Base-by-base conservation (phyloP, 768 basidiomycete genomes). In the Russula vinacea region DNA sequence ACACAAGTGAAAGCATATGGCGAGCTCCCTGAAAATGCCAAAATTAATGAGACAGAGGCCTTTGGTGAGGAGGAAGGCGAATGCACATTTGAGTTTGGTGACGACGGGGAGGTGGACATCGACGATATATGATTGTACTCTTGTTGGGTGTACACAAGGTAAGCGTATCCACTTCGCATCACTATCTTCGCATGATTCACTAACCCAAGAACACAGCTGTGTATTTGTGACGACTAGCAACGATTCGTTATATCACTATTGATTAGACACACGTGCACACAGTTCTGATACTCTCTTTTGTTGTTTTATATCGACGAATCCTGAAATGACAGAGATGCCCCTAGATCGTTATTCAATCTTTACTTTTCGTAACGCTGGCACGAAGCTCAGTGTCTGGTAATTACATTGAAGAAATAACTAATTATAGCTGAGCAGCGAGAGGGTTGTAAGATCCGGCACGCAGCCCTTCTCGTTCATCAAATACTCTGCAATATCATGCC, bases 41-140 rank as follows among this genome's bases (percentile, higher is more conserved):
- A 94, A 80, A 93, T 96, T 80, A 94, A 95, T 78, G 96, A 98
- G 80, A 96, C 93, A 39, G 95, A 95, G 71, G 87, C 85, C 47
- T 93, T 92, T 74, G 92, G 91, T 69, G 92, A 92, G 72, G 93
- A 94, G 69, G 92, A 90, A 62, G 91, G 88, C 65, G 92, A 93
- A 69, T 92, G 89, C 72, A 88, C 84, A 24, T 93, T 92, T 79
- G 92, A 94, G 77, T 94, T 93, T 72, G 91, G 89, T 44, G 91
- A 92, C 70, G 90, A 90, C 71, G 90, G 84, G 59, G 92, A 93
- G 71, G 82, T 94, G 70, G 91, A 94, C 76, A 90, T 93, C 75
- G 90, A 94, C 73, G 92, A 93, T 73, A 92, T 94, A 76, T 93
- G 82, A 68, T 42, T 69, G 71, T 71, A 66, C 69, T 40, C 58